These are phyloP conservation scores for Vitis amurensis DNA, from an alignment of 164 flowering plant genomes.

Conservation along the genomic window DNA sequence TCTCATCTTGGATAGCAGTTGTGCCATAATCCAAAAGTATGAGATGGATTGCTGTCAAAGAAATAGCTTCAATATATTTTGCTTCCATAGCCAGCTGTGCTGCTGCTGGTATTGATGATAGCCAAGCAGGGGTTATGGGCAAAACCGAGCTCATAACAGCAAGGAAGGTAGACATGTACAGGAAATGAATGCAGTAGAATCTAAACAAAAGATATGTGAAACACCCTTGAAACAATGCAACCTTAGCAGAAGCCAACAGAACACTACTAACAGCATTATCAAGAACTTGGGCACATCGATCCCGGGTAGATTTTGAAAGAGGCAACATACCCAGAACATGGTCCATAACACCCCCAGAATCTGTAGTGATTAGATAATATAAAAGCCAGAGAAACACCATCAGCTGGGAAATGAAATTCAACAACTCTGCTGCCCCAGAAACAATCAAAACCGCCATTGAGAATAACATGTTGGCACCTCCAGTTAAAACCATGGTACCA, in stretches of 20 bases:
- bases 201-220: neutral
- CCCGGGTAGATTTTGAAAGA: neutral
- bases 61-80: conserved; percentile 4
- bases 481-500: neutral
- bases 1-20: conserved; percentile 9
- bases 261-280: conserved; percentile 5
- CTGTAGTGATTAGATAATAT: neutral
- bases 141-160: neutral
- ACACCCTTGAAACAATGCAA: conserved; percentile 1
- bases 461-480: neutral
- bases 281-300: neutral
- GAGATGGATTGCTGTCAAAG: conserved; percentile 3
- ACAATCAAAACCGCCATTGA: neutral
- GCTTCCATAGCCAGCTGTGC: conserved; percentile 7
- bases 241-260: neutral
- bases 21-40: conserved; percentile 8
- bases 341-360: neutral
- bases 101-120: conserved; percentile 5
- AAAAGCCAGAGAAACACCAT: conserved; percentile 3
- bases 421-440: neutral
- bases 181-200: neutral
- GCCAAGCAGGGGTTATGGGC: conserved; percentile 1
- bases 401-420: neutral
- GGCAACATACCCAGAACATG: conserved; percentile 1
- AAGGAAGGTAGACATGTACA: conserved; percentile 2